Evolutionary conservation across 169 alveolate genomes (phyloP).

Genomic region (Perkinsus marinus): DNA sequence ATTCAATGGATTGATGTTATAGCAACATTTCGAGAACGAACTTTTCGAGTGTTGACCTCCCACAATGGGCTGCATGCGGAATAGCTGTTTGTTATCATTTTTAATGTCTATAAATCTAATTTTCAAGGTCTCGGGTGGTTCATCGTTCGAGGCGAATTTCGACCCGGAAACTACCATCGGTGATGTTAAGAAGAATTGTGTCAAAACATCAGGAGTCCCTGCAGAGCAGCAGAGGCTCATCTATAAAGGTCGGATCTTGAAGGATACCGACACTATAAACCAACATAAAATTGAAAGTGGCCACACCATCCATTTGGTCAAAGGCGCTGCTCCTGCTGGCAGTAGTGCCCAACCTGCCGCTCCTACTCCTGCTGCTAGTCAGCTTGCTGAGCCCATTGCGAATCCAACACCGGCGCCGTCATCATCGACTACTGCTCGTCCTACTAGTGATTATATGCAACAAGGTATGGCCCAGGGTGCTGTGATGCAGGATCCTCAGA

Average conservation of each 20-base stretch:
- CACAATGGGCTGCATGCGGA: too few relatives aligned
- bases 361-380: background rate
- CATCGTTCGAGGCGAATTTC: constrained; percentile 38
- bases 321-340: constrained; percentile 48
- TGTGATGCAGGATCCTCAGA: constrained; percentile 20
- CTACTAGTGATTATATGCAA: constrained; percentile 1
- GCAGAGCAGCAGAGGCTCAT: constrained; percentile 54
- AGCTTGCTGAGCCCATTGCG: constrained; percentile 1
- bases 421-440: constrained; percentile 7
- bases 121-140: constrained; percentile 61
- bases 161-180: constrained; percentile 38
- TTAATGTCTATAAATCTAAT: constrained; percentile 30
- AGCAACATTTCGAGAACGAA: too few relatives aligned
- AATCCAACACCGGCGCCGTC: constrained; percentile 4
- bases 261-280: constrained; percentile 59
- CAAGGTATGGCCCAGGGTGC: constrained; percentile 8
- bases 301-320: constrained; percentile 69
- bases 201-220: constrained; percentile 45
- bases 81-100: background rate
- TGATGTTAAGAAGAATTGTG: constrained; percentile 48
- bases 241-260: constrained; percentile 65
- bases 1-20: too few relatives aligned
- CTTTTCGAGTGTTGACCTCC: too few relatives aligned
- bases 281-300: constrained; percentile 60
- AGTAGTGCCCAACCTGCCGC: constrained; percentile 7